Percentiles rank a stretch among this genome's conserved stretches.
Conservation (phyloP, 192 early-diverging fungal genomes). For the Cladochytrium replicatum region DNA sequence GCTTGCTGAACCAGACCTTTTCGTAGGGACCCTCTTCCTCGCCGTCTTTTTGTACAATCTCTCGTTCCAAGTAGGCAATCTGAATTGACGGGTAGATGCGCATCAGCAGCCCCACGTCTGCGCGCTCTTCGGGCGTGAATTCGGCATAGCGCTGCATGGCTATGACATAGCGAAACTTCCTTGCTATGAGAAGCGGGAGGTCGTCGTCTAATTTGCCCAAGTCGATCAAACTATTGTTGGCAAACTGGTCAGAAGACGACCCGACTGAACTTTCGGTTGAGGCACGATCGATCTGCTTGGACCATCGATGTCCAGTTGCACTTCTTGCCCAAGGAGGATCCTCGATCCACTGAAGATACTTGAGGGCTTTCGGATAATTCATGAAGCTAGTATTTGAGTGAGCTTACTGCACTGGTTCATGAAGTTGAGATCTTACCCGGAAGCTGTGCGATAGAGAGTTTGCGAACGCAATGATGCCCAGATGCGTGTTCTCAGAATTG, state of each 20-base stretch:
- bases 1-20: slow-evolving; percentile 36
- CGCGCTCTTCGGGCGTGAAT: slow-evolving; percentile 66
- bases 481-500: slow-evolving; percentile 70
- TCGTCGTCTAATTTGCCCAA: too few species aligned
- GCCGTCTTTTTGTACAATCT: slow-evolving; percentile 48
- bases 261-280: too few species aligned
- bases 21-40: slow-evolving; percentile 42
- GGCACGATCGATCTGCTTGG: too few species aligned
- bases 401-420: not conserved
- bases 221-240: too few species aligned
- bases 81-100: slow-evolving; percentile 66
- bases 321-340: slow-evolving; percentile 63
- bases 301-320: slow-evolving; percentile 51
- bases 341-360: slow-evolving; percentile 67
- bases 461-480: slow-evolving; percentile 82
- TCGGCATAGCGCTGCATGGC: slow-evolving; percentile 76
- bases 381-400: slow-evolving; percentile 39
- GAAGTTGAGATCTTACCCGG: slow-evolving; percentile 29
- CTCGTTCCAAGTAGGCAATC: slow-evolving; percentile 71
- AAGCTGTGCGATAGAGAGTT: slow-evolving; percentile 77
- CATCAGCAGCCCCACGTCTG: slow-evolving; percentile 65
- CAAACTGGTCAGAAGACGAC: too few species aligned
- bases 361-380: slow-evolving; percentile 80
- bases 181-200: too few species aligned
- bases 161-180: slow-evolving; percentile 78